Evolutionary conservation across 768 basidiomycete genomes (phyloP).

Genomic region (Boletus rubropictus): DNA sequence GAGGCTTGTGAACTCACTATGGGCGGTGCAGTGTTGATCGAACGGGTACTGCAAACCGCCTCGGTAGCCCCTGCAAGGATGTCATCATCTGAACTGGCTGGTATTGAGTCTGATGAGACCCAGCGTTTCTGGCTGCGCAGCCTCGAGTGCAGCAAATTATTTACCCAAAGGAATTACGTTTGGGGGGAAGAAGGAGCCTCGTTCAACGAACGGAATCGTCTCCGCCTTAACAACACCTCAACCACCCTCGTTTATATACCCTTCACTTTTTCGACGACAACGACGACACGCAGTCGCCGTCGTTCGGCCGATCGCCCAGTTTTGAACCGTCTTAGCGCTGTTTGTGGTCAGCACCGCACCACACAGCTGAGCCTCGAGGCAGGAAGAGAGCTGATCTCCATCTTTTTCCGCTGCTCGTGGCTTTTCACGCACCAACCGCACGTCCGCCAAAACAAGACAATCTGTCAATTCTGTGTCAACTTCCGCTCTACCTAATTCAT

Average conservation of each 20-base stretch:
- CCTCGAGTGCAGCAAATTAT: no score
- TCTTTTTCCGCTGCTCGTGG: conserved; percentile 32
- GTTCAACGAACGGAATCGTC: conserved; percentile 1
- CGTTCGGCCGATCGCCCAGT: conserved; percentile 7
- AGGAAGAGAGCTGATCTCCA: conserved; percentile 18
- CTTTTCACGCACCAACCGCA: conserved; percentile 33
- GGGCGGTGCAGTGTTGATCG: neutral
- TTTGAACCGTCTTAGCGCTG: conserved; percentile 16
- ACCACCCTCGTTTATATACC: conserved; percentile 15
- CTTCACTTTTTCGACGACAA: conserved; percentile 1
- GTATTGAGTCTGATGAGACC: neutral
- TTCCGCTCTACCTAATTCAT: conserved; percentile 30
- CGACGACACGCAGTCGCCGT: neutral
- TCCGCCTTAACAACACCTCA: conserved; percentile 23
- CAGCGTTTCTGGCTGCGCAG: no score
- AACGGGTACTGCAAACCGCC: neutral
- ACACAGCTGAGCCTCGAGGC: conserved; percentile 30
- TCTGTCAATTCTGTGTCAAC: conserved; percentile 25
- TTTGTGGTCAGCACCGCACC: conserved; percentile 17
- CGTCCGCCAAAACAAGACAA: conserved; percentile 28
- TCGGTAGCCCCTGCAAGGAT: neutral
- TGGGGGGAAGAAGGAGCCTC: neutral
- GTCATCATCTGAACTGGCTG: neutral
- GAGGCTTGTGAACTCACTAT: neutral
- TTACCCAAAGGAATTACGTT: conserved; percentile 10